phyloP scores from a whole-genome alignment of 1,284 basidiomycete genomes.

The Agaricales sp. region DNA sequence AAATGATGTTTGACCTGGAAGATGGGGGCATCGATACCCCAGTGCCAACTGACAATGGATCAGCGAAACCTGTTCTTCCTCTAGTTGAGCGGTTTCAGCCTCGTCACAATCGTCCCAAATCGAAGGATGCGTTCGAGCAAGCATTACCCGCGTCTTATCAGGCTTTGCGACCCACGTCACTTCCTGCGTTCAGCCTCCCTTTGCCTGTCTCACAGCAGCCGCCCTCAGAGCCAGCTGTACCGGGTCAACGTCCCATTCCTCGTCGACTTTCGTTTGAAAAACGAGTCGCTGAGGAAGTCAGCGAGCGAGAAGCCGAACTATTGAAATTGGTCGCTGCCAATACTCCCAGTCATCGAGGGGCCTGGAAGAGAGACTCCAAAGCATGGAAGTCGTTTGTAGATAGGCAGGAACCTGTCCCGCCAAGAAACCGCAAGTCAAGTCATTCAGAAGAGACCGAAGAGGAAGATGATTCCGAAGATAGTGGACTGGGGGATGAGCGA shows the following conservation, averaged over 20 bases:
- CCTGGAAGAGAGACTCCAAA: constrained; percentile 54
- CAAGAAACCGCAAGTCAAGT: constrained; percentile 22
- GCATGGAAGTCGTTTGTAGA: constrained; percentile 55
- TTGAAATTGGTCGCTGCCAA: constrained; percentile 53
- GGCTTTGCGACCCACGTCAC: constrained; percentile 52
- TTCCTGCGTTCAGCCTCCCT: constrained; percentile 35
- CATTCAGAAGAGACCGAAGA: constrained; percentile 39
- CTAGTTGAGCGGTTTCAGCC: constrained; percentile 31
- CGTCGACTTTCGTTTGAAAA: not conserved
- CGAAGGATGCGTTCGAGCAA: constrained; percentile 19
- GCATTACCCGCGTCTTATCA: constrained; percentile 44
- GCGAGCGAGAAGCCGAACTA: constrained; percentile 44
- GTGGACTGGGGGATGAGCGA: not conserved
- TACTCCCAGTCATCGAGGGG: constrained; percentile 58
- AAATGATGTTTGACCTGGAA: constrained; percentile 61
- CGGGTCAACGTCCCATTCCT: not conserved
- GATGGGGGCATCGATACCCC: constrained; percentile 28
- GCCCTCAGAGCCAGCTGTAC: constrained; percentile 9
- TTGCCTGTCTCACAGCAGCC: constrained; percentile 22
- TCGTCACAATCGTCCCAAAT: constrained; percentile 19
- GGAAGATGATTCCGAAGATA: constrained; percentile 8
- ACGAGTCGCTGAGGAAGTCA: constrained; percentile 13
- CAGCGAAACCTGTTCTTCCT: constrained; percentile 23
- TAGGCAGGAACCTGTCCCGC: constrained; percentile 26
- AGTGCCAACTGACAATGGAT: constrained; percentile 9